These are phyloP conservation scores for Fusarium subtropicale DNA, from an alignment of 2,329 filamentous ascomycete genomes.

Conservation along the genomic window DNA sequence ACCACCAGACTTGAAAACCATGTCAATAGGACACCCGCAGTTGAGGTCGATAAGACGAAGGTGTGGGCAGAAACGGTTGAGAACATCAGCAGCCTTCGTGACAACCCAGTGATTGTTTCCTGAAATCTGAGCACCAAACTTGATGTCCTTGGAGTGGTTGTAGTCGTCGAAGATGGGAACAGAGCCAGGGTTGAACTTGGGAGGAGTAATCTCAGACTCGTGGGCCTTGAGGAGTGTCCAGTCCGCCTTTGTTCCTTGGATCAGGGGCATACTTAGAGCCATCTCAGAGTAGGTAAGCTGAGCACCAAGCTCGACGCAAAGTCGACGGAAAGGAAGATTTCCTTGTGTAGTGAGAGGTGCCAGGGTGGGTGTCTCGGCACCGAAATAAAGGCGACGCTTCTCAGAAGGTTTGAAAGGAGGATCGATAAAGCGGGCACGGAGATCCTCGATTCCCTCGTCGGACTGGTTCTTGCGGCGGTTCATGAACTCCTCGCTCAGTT, in stretches of 20 bases:
- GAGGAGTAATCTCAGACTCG: conserved; percentile 80
- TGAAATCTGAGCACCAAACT: conserved; percentile 92
- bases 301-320: conserved; percentile 89
- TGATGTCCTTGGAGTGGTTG: conserved; percentile 83
- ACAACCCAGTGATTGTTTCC: conserved; percentile 93
- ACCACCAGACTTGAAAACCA: conserved; percentile 87
- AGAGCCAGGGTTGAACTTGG: conserved; percentile 69
- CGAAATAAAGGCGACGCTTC: conserved; percentile 94
- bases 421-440: conserved; percentile 84
- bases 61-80: conserved; percentile 81
- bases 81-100: conserved; percentile 85
- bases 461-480: conserved; percentile 58
- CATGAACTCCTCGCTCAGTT: conserved; percentile 54
- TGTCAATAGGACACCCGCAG: conserved; percentile 96
- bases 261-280: conserved; percentile 89
- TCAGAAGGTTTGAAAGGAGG: conserved; percentile 90
- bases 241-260: conserved; percentile 90
- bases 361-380: conserved; percentile 90
- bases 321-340: conserved; percentile 91
- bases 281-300: conserved; percentile 98
- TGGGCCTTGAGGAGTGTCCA: conserved; percentile 97
- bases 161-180: conserved; percentile 76
- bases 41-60: conserved; percentile 94
- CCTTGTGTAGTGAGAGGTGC: conserved; percentile 96
- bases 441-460: conserved; percentile 68